phyloP scores from a whole-genome alignment of 2,329 filamentous ascomycete species.

The Neofusicoccum cordaticola region DNA sequence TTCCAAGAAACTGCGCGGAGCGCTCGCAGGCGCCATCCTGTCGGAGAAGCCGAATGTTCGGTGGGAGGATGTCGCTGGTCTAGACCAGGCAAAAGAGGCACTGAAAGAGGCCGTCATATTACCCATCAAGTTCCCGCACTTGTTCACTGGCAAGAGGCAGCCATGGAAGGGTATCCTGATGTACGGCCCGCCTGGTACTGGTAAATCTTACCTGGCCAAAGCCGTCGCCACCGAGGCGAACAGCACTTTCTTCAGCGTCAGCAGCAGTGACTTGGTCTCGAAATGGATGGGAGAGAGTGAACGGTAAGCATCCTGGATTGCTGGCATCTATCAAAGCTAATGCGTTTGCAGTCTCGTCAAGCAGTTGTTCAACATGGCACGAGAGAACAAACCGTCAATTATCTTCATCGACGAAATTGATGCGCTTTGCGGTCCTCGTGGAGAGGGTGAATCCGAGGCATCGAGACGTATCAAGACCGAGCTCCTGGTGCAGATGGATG shows the following conservation, averaged over 20 bases:
- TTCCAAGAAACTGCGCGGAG: conserved; percentile 89
- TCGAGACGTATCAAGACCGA: conserved; percentile 98
- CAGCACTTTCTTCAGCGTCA: conserved; percentile 98
- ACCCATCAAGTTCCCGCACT: conserved; percentile 95
- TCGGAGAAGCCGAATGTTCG: conserved; percentile 94
- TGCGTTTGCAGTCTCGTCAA: conserved; percentile 72
- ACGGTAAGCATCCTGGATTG: conserved; percentile 58
- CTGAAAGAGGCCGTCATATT: conserved; percentile 96
- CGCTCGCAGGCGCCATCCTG: conserved; percentile 86
- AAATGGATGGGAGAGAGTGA: conserved; percentile 99
- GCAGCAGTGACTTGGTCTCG: conserved; percentile 92
- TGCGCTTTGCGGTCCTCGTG: conserved; percentile 86
- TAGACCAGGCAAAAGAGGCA: conserved; percentile 93
- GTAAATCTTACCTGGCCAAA: conserved; percentile 96
- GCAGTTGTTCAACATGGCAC: conserved; percentile 93
- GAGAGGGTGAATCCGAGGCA: conserved; percentile 95
- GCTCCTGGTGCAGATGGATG: conserved; percentile 98
- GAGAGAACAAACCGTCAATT: conserved; percentile 96
- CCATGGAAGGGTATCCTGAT: conserved; percentile 98
- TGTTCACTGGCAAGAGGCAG: conserved; percentile 93
- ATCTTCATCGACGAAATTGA: conserved; percentile 99
- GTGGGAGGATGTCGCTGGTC: conserved; percentile 96
- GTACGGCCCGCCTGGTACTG: conserved; percentile 93
- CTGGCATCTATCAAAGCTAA: conserved; percentile 17
- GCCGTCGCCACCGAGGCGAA: conserved; percentile 98